Evolutionary conservation across 768 basidiomycete species (phyloP), one percentile per base, ranked within the genome.

Genomic region (Megacollybia marginata): DNA sequence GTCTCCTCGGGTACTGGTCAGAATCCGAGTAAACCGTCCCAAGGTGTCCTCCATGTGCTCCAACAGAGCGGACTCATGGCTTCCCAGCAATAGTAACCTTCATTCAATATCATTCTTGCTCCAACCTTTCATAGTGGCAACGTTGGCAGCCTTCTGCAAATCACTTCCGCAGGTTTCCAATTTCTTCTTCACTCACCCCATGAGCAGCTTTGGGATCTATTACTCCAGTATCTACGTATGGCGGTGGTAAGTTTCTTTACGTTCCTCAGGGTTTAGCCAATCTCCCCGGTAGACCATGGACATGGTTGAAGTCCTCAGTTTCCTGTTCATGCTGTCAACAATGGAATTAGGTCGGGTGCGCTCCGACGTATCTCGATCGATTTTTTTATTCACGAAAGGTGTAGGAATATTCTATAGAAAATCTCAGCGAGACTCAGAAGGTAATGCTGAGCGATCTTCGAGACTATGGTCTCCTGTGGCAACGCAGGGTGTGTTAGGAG

Each of bases 251-350:
- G 73, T 13, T 44, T 44, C 23, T 13, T 44, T 44, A n/a, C 15
- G n/a, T n/a, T 44, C 23, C n/a, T 28, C 44, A 13, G n/a, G 15
- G 13, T 13, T 11, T 44, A 15, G n/a, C 23, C 35, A 34, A 32
- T 20, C 44, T 45, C 38, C 46, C 50, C 53, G 42, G 32, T 61
- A 92, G 87, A 78, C 83, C 60, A 91, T 93, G 83, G 94, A 95
- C 65, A 73, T 94, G 0, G 91, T 97, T 9, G 91, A 95, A 62
- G 88, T 96, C 9, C 74, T 98, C 49, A 86, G 87, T 55, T 93
- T 98, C 67, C 74, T 97, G 45, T 93, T 98, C 73, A 96, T 97
- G 87, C 74, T 99, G 52, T 93, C 93, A 2, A 96, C 90, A 4
- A 93, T 94, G 83, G 92, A 96, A 61, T 80, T 98, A 6, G 93